Conservation (phyloP, 2,329 filamentous ascomycete species). For the Trichoderma simmonsii region DNA sequence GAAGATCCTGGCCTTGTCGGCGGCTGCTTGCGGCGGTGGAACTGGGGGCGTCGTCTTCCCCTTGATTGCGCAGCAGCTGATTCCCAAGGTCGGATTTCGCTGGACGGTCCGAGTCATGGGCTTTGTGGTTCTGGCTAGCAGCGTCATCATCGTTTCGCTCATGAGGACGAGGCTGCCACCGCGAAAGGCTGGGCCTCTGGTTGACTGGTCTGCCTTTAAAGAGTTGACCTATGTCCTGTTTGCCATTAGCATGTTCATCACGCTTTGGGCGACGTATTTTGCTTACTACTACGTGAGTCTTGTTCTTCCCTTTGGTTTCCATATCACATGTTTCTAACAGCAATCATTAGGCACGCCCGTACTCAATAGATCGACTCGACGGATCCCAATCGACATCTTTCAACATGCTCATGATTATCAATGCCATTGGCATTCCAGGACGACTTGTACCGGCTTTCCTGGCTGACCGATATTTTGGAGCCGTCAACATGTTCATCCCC, state of each 20-base stretch:
- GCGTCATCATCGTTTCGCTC: constrained; percentile 39
- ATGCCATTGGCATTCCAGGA: constrained; percentile 55
- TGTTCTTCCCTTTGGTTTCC: no score
- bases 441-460: constrained; percentile 54
- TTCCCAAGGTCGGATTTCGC: constrained; percentile 58
- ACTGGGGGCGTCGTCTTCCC: constrained; percentile 65
- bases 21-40: constrained; percentile 57
- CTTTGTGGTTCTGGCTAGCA: constrained; percentile 52
- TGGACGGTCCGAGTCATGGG: constrained; percentile 64
- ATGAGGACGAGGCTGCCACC: constrained; percentile 48
- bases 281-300: constrained; percentile 45
- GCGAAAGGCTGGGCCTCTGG: constrained; percentile 46
- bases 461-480: constrained; percentile 52
- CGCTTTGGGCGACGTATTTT: constrained; percentile 50
- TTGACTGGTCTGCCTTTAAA: constrained; percentile 51
- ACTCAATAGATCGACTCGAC: constrained; percentile 40
- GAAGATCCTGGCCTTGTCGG: constrained; percentile 57
- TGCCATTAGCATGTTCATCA: constrained; percentile 35
- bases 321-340: background rate
- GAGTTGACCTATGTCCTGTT: constrained; percentile 44
- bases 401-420: constrained; percentile 58
- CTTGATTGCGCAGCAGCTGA: constrained; percentile 51
- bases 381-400: constrained; percentile 51
- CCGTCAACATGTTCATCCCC: constrained; percentile 54
- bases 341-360: constrained; percentile 36